Evolutionary conservation across 768 basidiomycete genomes (phyloP), one percentile per base, ranked within the genome.

Genomic region (Auricularia auricula-judae): DNA sequence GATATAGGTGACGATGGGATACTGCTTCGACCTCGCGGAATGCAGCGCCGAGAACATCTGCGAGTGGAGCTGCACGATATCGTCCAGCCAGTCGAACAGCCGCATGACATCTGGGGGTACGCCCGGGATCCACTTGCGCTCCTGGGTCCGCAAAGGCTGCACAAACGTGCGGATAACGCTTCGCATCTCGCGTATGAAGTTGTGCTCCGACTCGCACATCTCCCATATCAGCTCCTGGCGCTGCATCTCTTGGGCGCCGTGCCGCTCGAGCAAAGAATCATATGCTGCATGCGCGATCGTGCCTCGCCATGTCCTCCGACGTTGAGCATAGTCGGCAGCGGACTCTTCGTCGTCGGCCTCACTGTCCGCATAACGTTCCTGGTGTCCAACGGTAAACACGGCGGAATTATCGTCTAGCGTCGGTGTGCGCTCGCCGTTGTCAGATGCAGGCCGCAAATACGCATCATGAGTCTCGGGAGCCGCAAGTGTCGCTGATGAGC

Each of bases 81-180:
- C 91, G 68, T 95, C 92, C 61, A 95, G 76, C 87, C 90, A 92
- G 73, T 94, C 92, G 66, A 98, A 85, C 23, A 93, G 78, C 11
- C 84, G 83, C 0, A 86, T 80, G 12, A 93, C 79, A 42, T 85
- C 81, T 2, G 76, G 66, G 0, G 93, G 92, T 18, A 98, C 82
- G 18, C 93, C 93, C 1, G 84, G 76, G 43, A 96, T 87, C 91
- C 93, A 97, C 1, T 78, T 71, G 62, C 84, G 84, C 68, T 87
- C 81, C 66, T 86, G 84, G 2, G 84, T 79, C 7, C 91, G 86
- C 8, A 97, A 80, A 0, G 93, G 94, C 3, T 84, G 77, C 35
- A 93, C 82, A 72, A 93, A 94, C 4, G 88, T 74, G n/a, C 79
- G 76, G 12, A 93, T 77, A 66, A 91, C 86, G 58, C 79, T 79